Evolutionary conservation across 2,329 filamentous ascomycete species (phyloP).

Genomic region (Cladosporium sp.): DNA sequence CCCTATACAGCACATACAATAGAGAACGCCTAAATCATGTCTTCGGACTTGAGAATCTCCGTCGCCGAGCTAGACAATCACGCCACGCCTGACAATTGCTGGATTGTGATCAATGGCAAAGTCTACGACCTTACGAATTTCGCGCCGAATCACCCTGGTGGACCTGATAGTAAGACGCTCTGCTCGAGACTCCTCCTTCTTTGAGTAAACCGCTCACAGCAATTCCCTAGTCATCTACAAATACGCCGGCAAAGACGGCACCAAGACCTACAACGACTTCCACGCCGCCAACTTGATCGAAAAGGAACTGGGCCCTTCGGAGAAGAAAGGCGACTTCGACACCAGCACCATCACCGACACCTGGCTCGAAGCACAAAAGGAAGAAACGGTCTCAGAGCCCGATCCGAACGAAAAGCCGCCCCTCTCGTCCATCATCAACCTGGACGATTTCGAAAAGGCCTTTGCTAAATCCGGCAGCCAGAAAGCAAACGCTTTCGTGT

Average conservation of each 20-base stretch:
- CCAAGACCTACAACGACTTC: slow-evolving; percentile 49
- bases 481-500: slow-evolving; percentile 43
- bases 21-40: neutral
- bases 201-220: neutral
- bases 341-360: slow-evolving; percentile 26
- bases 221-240: slow-evolving; percentile 40
- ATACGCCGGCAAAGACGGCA: slow-evolving; percentile 53
- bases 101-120: slow-evolving; percentile 64
- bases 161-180: slow-evolving; percentile 45
- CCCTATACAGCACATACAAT: neutral
- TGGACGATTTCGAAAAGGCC: slow-evolving; percentile 43
- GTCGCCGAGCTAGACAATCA: slow-evolving; percentile 32
- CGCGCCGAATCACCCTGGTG: slow-evolving; percentile 58
- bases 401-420: slow-evolving; percentile 39
- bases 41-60: slow-evolving; percentile 16
- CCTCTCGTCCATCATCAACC: slow-evolving; percentile 43
- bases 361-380: slow-evolving; percentile 29
- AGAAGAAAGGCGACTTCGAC: slow-evolving; percentile 36
- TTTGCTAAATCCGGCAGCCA: slow-evolving; percentile 33
- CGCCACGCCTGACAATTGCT: slow-evolving; percentile 39
- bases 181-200: neutral
- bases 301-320: slow-evolving; percentile 37
- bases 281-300: slow-evolving; percentile 44
- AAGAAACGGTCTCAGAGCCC: slow-evolving; percentile 20
- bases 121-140: slow-evolving; percentile 67